A percentile compares a stretch with the other conserved stretches of the same genome.
Conservation (phyloP, 2,329 filamentous ascomycete genomes). For the Epichloe aotearoae region DNA sequence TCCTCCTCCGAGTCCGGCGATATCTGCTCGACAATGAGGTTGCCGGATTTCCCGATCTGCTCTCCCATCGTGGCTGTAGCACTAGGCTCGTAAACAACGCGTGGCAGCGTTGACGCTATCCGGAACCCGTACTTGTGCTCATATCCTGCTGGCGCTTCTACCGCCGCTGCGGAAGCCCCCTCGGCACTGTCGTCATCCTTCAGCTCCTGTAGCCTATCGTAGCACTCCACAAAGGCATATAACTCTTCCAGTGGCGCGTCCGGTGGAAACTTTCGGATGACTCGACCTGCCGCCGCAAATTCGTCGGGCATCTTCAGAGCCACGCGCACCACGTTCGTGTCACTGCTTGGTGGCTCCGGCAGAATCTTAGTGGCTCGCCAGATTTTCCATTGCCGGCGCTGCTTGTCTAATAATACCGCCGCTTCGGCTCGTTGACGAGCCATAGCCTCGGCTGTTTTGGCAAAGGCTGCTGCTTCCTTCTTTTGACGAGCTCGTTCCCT, state of each 20-base stretch:
- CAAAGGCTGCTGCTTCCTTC: conserved; percentile 61
- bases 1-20: conserved; percentile 23
- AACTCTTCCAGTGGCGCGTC: conserved; percentile 71
- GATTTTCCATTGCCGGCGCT: conserved; percentile 54
- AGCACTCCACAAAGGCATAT: conserved; percentile 93
- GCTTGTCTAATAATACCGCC: conserved; percentile 33
- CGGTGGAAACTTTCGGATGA: conserved; percentile 61
- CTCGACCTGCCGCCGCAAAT: conserved; percentile 48
- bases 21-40: conserved; percentile 70
- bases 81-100: conserved; percentile 64
- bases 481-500: conserved; percentile 67
- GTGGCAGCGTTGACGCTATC: conserved; percentile 74
- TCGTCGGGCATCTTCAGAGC: conserved; percentile 49
- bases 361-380: conserved; percentile 63
- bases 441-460: conserved; percentile 51
- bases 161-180: neutral
- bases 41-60: conserved; percentile 69
- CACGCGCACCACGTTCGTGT: conserved; percentile 59
- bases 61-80: conserved; percentile 52
- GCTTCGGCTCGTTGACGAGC: conserved; percentile 49
- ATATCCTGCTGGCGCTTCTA: conserved; percentile 31
- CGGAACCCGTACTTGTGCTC: conserved; percentile 74
- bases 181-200: conserved; percentile 20
- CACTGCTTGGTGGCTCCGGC: conserved; percentile 49
- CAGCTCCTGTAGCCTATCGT: conserved; percentile 51